phyloP scores from a whole-genome alignment of 2,329 filamentous ascomycete genomes.

The Aspergillus quadricinctus region DNA sequence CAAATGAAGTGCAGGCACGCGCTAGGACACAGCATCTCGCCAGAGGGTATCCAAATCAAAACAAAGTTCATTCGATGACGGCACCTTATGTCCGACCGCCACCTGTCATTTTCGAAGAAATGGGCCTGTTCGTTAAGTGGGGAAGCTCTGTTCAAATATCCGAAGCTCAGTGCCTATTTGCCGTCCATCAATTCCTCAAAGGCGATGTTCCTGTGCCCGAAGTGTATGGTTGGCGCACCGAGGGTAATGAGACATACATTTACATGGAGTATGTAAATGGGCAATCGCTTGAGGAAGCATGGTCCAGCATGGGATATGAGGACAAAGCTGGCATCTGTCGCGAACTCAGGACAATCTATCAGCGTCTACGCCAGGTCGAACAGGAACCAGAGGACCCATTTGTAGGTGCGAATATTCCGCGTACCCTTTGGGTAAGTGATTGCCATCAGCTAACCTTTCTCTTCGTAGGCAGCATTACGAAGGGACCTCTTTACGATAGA shows the following conservation, averaged over 20 bases:
- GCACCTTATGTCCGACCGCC: constrained; percentile 11
- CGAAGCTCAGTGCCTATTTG: constrained; percentile 31
- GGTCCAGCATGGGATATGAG: constrained; percentile 13
- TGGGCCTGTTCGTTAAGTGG: constrained; percentile 33
- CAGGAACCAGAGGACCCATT: constrained; percentile 16
- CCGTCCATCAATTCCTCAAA: constrained; percentile 16
- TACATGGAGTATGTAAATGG: constrained; percentile 32
- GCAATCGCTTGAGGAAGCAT: constrained; percentile 21
- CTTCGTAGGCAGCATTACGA: constrained; percentile 16
- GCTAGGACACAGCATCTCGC: constrained; percentile 9
- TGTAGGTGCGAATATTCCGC: constrained; percentile 14
- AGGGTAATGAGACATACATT: constrained; percentile 21
- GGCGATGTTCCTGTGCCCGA: constrained; percentile 32
- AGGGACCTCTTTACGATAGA: constrained; percentile 13
- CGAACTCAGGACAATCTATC: constrained; percentile 15
- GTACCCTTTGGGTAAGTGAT: background rate
- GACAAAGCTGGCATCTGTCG: constrained; percentile 13
- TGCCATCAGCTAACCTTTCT: too few relatives aligned
- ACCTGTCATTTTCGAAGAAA: constrained; percentile 24
- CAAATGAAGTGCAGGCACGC: constrained; percentile 12
- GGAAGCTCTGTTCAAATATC: constrained; percentile 20
- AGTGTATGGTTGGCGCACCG: constrained; percentile 32
- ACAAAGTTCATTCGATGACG: constrained; percentile 4
- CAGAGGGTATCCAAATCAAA: constrained; percentile 9
- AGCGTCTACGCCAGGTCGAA: constrained; percentile 14